Evolutionary conservation across 1,284 basidiomycete species (phyloP).

Genomic region (Pseudozyma tsukubaensis): DNA sequence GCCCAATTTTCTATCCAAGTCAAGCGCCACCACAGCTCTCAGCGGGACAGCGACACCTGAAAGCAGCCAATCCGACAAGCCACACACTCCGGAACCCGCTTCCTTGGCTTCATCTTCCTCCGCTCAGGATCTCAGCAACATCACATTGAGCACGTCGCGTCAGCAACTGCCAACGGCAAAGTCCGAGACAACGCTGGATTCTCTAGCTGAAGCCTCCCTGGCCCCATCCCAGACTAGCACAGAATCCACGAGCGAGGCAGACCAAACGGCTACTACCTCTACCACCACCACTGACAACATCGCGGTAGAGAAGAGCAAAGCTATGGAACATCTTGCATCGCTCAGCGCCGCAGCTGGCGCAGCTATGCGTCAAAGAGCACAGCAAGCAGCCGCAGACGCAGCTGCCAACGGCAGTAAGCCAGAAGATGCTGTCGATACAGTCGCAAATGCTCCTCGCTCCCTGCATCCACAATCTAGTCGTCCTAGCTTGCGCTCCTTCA

Average conservation of each 20-base stretch:
- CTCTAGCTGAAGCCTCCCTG: background rate
- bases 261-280: background rate
- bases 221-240: background rate
- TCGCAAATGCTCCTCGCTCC: constrained; percentile 6
- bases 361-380: constrained; percentile 38
- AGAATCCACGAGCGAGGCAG: background rate
- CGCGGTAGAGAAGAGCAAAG: constrained; percentile 45
- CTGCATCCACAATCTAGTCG: constrained; percentile 31
- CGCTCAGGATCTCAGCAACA: background rate
- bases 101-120: constrained; percentile 4
- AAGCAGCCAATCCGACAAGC: constrained; percentile 23
- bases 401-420: constrained; percentile 16
- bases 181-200: constrained; percentile 1
- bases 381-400: constrained; percentile 30
- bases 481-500: constrained; percentile 39
- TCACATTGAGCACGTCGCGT: constrained; percentile 7
- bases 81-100: constrained; percentile 10
- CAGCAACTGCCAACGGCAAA: constrained; percentile 3
- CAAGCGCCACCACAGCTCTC: constrained; percentile 46
- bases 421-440: constrained; percentile 29
- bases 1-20: constrained; percentile 41
- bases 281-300: background rate
- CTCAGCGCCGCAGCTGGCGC: constrained; percentile 55
- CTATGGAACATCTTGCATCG: constrained; percentile 52
- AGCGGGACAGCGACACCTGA: constrained; percentile 50